These are phyloP conservation scores for Boeremia exigua DNA, from an alignment of 2,329 filamentous ascomycete genomes.

Conservation along the genomic window DNA sequence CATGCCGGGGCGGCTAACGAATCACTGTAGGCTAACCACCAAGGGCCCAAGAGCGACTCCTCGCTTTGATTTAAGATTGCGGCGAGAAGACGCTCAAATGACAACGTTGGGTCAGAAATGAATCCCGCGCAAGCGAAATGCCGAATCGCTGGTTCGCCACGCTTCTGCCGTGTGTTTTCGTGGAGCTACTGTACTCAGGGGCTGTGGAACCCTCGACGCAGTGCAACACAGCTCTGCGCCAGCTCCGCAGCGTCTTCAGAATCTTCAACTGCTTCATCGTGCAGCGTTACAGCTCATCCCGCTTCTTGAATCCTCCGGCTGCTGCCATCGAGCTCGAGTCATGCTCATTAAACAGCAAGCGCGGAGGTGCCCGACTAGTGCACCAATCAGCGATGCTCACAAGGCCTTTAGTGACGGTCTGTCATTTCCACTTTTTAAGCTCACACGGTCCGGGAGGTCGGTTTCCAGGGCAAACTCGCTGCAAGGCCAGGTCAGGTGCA, in stretches of 20 bases:
- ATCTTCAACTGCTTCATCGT: background rate
- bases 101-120: conserved; percentile 23
- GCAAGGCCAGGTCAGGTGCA: conserved; percentile 19
- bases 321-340: conserved; percentile 17
- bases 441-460: conserved; percentile 19
- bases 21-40: conserved; percentile 14
- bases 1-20: conserved; percentile 25
- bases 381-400: conserved; percentile 32
- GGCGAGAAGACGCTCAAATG: conserved; percentile 15
- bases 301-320: conserved; percentile 15
- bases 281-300: background rate
- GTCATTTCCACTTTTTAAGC: conserved; percentile 47
- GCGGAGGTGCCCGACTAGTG: conserved; percentile 27
- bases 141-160: conserved; percentile 5
- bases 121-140: conserved; percentile 14
- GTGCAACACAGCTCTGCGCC: background rate
- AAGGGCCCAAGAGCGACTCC: conserved; percentile 22
- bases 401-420: conserved; percentile 17
- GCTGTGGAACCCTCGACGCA: conserved; percentile 4
- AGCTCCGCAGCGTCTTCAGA: background rate
- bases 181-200: conserved; percentile 10
- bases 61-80: conserved; percentile 25
- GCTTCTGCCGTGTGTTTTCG: background rate
- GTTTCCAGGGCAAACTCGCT: conserved; percentile 23
- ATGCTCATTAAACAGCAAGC: conserved; percentile 30